Evolutionary conservation across 345 rosid genomes (phyloP).

Genomic region (Atalantia buxifolia): DNA sequence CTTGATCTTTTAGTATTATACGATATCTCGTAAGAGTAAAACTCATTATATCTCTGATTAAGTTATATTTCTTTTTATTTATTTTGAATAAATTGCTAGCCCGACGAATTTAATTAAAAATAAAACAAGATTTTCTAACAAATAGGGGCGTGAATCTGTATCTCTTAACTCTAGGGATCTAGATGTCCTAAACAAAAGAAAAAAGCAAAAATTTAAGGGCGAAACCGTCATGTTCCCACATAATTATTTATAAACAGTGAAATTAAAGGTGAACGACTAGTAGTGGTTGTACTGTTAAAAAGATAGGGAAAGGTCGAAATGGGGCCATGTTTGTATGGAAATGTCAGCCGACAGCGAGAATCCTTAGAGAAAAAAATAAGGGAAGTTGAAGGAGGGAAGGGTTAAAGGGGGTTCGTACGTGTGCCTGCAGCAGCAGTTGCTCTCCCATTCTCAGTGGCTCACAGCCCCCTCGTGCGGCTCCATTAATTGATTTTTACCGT

Average conservation of each 20-base stretch:
- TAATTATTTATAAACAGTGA: neutral
- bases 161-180: too few species aligned
- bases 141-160: too few species aligned
- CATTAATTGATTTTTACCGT: neutral
- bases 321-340: conserved; percentile 8
- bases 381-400: neutral
- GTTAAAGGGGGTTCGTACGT: neutral
- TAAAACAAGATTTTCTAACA: too few species aligned
- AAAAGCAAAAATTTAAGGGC: too few species aligned
- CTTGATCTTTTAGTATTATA: too few species aligned
- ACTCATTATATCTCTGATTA: too few species aligned
- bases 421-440: conserved; percentile 4
- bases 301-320: neutral
- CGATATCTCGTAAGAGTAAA: too few species aligned
- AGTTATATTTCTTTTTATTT: too few species aligned
- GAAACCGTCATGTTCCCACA: too few species aligned
- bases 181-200: too few species aligned
- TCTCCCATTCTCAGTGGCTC: conserved; percentile 1
- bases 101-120: too few species aligned
- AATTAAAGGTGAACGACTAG: neutral
- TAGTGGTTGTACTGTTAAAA: neutral
- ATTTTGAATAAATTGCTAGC: too few species aligned
- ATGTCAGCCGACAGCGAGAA: conserved; percentile 46
- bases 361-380: conserved; percentile 18
- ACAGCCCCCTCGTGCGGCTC: conserved; percentile 43